phyloP scores from a whole-genome alignment of 768 basidiomycete genomes.

The Leccinum barrowsii region DNA sequence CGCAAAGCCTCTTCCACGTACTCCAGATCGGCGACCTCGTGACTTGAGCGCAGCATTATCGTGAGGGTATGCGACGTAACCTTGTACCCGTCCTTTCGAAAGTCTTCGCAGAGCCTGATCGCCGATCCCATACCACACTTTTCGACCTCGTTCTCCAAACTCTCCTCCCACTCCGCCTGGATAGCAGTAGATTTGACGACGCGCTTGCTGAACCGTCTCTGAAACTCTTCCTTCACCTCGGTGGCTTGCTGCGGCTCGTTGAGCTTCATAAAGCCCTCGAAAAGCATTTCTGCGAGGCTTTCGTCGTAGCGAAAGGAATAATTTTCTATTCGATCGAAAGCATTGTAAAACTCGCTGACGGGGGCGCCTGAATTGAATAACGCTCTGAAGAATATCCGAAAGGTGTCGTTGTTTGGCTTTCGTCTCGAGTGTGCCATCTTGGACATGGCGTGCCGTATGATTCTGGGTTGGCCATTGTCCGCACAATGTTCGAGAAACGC shows the following conservation, averaged over 20 bases:
- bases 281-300: constrained; percentile 38
- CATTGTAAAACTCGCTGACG: constrained; percentile 32
- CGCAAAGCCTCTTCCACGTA: constrained; percentile 40
- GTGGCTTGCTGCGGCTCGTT: constrained; percentile 36
- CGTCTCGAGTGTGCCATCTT: constrained; percentile 39
- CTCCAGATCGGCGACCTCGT: constrained; percentile 38
- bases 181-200: constrained; percentile 24
- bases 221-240: constrained; percentile 39
- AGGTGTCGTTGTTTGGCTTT: constrained; percentile 44
- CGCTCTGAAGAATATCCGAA: constrained; percentile 46
- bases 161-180: constrained; percentile 30
- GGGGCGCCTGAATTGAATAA: constrained; percentile 34
- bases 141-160: constrained; percentile 29
- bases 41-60: constrained; percentile 43
- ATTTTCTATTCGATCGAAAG: constrained; percentile 47
- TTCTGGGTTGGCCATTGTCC: constrained; percentile 23
- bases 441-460: constrained; percentile 31
- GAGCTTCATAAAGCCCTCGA: constrained; percentile 41
- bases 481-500: constrained; percentile 44
- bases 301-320: constrained; percentile 44
- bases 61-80: constrained; percentile 32
- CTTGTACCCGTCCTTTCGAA: constrained; percentile 33
- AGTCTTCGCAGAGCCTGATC: constrained; percentile 33
- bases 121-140: constrained; percentile 34
- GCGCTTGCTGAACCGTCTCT: constrained; percentile 29